Base-by-base conservation (phyloP, 768 basidiomycete species). In the Pilatotrama ljubarskyi region DNA sequence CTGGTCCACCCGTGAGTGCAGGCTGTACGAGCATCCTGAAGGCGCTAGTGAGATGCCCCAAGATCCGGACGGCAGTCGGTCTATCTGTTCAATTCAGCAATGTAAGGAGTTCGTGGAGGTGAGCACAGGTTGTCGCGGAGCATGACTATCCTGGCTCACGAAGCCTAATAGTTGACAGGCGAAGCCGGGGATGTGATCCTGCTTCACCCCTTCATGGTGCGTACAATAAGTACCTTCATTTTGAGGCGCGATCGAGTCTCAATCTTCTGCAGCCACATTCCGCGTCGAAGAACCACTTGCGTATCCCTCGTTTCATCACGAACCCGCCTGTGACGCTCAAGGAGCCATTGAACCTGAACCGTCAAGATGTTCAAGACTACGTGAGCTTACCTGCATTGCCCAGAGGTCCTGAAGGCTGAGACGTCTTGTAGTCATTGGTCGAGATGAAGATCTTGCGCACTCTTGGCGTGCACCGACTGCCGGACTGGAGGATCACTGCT, bases 131-230 rank as follows among this genome's bases (percentile, higher is more conserved):
- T 15, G 17, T 20, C 13, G 25, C 25, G n/a, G 48, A 37, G 5
- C 50, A 11, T 4, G 10, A 9, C 6, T 1, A 35, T n/a, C 20
- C 5, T 9, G 25, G 17, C 40, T 56, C 18, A 38, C 17, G 9
- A 3, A 10, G 9, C 24, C 14, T 4, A 55, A 29, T 42, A 72
- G 66, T 41, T 75, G 37, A 77, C 75, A 7, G 76, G 76, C 5
- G 68, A 75, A 26, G 65, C 67, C 5, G 76, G 76, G 15, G 76
- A 76, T 49, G 75, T 76, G 10, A 68, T 75, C 36, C 66, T 75
- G 20, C 64, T 74, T 20, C 74, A 76, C 47, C 74, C 75, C 1
- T 69, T 77, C 54, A 76, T 76, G 74, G 60, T 76, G 18, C 22
- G 66, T 4, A n/a, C 10, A 0, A 15, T 13, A 10, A 32, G 15